These are phyloP conservation scores for Helotiales sp. DNA, from an alignment of 2,329 filamentous ascomycete species.

Conservation along the genomic window DNA sequence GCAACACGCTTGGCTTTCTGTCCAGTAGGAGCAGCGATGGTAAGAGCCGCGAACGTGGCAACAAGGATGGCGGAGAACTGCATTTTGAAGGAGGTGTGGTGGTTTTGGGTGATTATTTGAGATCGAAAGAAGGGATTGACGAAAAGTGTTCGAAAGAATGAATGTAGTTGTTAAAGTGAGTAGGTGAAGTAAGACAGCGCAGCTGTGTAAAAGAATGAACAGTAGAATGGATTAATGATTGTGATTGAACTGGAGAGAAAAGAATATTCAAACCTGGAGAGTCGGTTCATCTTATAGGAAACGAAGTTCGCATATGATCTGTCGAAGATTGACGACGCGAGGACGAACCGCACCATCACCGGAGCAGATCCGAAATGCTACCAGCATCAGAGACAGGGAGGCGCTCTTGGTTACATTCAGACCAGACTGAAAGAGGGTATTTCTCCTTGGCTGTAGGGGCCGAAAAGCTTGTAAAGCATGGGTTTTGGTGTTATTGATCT, in stretches of 20 bases:
- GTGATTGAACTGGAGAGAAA: conserved; percentile 17
- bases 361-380: background rate
- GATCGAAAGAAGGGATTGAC: background rate
- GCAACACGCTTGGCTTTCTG: conserved; percentile 13
- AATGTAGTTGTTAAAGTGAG: conserved; percentile 7
- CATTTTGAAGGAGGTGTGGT: conserved; percentile 12
- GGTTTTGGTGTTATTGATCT: background rate
- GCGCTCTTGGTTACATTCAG: conserved; percentile 5
- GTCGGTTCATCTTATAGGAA: conserved; percentile 19
- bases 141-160: conserved; percentile 3
- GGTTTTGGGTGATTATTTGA: conserved; percentile 6
- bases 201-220: conserved; percentile 22
- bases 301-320: conserved; percentile 7
- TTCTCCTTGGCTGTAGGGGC: conserved; percentile 1
- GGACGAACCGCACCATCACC: background rate
- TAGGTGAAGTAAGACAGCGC: conserved; percentile 19
- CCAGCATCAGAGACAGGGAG: background rate
- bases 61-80: conserved; percentile 12
- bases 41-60: conserved; percentile 17
- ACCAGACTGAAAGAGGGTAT: background rate
- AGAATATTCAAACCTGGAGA: conserved; percentile 1
- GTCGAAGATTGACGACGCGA: background rate
- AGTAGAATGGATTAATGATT: conserved; percentile 8
- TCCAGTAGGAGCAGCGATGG: conserved; percentile 17
- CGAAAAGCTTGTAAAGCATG: background rate